Percentiles rank a stretch among this genome's conserved stretches.
Evolutionary conservation across 2,329 filamentous ascomycete species (phyloP).

Genomic region (Sordariomycetes sp.): DNA sequence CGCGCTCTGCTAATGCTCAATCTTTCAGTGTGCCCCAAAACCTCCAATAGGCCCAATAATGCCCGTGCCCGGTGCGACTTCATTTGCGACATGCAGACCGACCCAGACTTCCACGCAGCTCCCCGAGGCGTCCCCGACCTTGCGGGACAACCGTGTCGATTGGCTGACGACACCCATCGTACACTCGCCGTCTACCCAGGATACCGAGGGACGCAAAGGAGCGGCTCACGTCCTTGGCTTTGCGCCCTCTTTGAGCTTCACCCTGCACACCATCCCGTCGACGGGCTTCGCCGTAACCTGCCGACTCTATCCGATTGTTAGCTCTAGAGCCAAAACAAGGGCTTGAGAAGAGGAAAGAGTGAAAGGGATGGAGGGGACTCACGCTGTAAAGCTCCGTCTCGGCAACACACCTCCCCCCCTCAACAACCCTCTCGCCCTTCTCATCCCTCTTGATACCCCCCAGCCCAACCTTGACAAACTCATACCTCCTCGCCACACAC

Average conservation of each 20-base stretch:
- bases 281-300: conserved; percentile 9
- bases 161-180: too few relatives aligned
- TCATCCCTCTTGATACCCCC: conserved; percentile 8
- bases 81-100: neutral
- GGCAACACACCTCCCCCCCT: conserved; percentile 7
- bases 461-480: conserved; percentile 9
- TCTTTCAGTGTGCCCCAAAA: too few relatives aligned
- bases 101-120: neutral
- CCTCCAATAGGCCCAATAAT: too few relatives aligned
- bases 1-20: too few relatives aligned
- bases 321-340: neutral
- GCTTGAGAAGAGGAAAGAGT: neutral
- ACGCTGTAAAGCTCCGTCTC: conserved; percentile 9
- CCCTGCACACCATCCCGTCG: conserved; percentile 7
- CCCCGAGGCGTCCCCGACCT: too few relatives aligned
- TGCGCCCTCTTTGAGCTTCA: conserved; percentile 4
- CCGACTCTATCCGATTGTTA: conserved; percentile 4
- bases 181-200: too few relatives aligned
- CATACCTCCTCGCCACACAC: conserved; percentile 8
- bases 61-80: neutral
- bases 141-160: too few relatives aligned
- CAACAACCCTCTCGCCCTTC: conserved; percentile 6
- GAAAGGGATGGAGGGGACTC: neutral
- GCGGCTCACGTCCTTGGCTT: neutral
- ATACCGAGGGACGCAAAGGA: too few relatives aligned